Conservation (phyloP, 75 land plant species). For the Pinus albicaulis region DNA sequence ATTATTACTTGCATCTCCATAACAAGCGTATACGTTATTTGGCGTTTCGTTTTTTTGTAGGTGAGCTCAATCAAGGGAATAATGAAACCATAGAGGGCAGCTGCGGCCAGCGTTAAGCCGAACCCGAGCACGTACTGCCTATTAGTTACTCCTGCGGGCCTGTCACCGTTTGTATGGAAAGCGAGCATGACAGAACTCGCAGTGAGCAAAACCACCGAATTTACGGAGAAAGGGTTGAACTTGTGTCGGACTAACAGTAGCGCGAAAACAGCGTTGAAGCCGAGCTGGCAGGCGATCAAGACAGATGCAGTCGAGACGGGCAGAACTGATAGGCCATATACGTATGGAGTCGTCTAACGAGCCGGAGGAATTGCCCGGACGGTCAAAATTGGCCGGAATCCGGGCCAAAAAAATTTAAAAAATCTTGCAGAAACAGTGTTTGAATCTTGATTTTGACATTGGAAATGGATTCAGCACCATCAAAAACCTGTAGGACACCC, state of each 20-base stretch:
- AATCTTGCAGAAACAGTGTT: too few species aligned
- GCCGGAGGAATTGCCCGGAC: too few species aligned
- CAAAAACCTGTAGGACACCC: too few species aligned
- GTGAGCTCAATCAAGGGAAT: constrained; percentile 20
- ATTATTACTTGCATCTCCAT: constrained; percentile 21
- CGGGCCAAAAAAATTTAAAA: too few species aligned
- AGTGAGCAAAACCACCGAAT: constrained; percentile 23
- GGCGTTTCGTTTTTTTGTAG: constrained; percentile 7
- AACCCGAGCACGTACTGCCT: constrained; percentile 18
- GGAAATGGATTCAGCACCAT: too few species aligned
- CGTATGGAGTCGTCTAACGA: too few species aligned
- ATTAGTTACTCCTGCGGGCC: constrained; percentile 13
- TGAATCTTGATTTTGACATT: too few species aligned
- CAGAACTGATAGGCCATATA: constrained; percentile 29
- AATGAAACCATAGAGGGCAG: constrained; percentile 21
- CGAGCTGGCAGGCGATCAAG: constrained; percentile 27
- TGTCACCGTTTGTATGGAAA: constrained; percentile 7
- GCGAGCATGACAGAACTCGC: constrained; percentile 19
- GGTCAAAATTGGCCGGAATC: too few species aligned
- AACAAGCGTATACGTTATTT: constrained; percentile 6
- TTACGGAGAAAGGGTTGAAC: constrained; percentile 17
- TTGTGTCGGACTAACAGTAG: constrained; percentile 19
- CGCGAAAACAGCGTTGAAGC: constrained; percentile 32
- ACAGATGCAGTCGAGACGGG: constrained; percentile 18
- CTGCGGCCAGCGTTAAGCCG: constrained; percentile 18